Percentiles rank a stretch among this genome's conserved stretches.
phyloP scores from a whole-genome alignment of 2,329 filamentous ascomycete genomes.

The Chaetomiaceae sp. region DNA sequence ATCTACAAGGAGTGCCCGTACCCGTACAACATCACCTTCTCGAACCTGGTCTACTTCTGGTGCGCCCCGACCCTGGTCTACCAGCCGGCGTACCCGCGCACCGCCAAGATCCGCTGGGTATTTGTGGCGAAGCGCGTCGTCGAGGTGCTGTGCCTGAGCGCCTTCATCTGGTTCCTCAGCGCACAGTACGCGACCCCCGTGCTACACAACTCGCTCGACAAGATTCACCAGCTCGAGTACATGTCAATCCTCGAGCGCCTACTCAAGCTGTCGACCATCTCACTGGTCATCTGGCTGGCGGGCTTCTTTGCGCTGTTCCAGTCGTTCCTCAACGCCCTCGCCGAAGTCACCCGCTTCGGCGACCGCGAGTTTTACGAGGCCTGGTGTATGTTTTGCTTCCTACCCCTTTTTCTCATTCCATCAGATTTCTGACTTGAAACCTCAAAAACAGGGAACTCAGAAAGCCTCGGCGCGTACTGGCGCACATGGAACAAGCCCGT shows the following conservation, averaged over 20 bases:
- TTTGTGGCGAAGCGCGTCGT: conserved; percentile 80
- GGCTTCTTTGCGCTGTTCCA: conserved; percentile 98
- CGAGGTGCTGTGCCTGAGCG: conserved; percentile 71
- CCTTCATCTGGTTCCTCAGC: conserved; percentile 92
- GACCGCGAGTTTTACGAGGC: conserved; percentile 94
- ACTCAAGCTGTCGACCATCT: conserved; percentile 93
- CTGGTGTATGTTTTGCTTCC: conserved; percentile 60
- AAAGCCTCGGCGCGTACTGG: conserved; percentile 84
- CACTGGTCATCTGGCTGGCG: conserved; percentile 91
- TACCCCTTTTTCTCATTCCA: not conserved
- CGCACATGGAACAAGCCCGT: conserved; percentile 97
- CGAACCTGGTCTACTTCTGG: conserved; percentile 93
- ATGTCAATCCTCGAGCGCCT: conserved; percentile 80
- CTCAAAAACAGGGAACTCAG: conserved; percentile 60
- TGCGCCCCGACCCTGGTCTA: conserved; percentile 95
- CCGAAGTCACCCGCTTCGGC: conserved; percentile 83
- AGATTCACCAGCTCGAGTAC: conserved; percentile 75
- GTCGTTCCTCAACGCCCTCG: conserved; percentile 82
- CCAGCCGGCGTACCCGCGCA: conserved; percentile 91
- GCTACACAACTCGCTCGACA: conserved; percentile 81
- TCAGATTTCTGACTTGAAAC: not conserved
- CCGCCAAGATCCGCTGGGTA: conserved; percentile 72
- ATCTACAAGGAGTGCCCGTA: conserved; percentile 83
- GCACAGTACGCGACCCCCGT: conserved; percentile 93
- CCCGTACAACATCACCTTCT: conserved; percentile 81